Evolutionary conservation across 2,329 filamentous ascomycete species (phyloP).

Genomic region (Diplocarpon mali): DNA sequence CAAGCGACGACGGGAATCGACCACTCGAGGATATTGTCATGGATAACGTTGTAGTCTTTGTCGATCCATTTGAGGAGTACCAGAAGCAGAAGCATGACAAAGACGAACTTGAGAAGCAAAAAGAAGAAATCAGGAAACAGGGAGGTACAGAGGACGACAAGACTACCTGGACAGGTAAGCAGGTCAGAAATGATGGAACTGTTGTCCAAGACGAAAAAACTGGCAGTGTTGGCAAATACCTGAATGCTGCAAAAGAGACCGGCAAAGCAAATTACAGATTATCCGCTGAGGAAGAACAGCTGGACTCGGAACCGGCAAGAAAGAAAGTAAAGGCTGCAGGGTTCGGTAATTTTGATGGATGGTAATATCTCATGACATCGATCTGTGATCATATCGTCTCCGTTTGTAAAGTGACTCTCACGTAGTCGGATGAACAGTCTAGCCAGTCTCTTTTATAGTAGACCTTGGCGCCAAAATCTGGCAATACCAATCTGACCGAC

Average conservation of each 20-base stretch:
- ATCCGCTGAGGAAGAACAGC: conserved; percentile 47
- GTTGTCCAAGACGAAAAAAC: conserved; percentile 35
- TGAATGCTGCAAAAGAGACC: conserved; percentile 43
- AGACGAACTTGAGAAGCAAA: conserved; percentile 45
- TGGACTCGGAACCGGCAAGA: conserved; percentile 57
- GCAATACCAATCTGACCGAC: too few relatives aligned
- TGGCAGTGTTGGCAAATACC: conserved; percentile 64
- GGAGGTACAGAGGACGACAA: conserved; percentile 79
- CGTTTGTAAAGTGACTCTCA: too few relatives aligned
- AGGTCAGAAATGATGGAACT: conserved; percentile 59
- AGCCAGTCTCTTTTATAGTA: too few relatives aligned
- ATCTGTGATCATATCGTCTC: not conserved
- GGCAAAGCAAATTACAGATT: conserved; percentile 30
- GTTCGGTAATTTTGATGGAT: conserved; percentile 91
- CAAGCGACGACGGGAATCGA: conserved; percentile 63
- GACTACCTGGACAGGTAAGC: conserved; percentile 93
- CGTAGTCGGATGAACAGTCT: too few relatives aligned
- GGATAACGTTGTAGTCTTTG: conserved; percentile 71
- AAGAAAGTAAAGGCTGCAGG: conserved; percentile 74
- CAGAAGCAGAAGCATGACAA: conserved; percentile 59
- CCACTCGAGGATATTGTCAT: conserved; percentile 73
- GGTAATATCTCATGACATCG: conserved; percentile 42
- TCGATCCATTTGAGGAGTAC: conserved; percentile 95
- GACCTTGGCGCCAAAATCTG: too few relatives aligned
- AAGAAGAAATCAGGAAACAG: conserved; percentile 48